These are phyloP conservation scores for Solanum tarapatanum DNA, from an alignment of 257 asterid species.

Conservation along the genomic window DNA sequence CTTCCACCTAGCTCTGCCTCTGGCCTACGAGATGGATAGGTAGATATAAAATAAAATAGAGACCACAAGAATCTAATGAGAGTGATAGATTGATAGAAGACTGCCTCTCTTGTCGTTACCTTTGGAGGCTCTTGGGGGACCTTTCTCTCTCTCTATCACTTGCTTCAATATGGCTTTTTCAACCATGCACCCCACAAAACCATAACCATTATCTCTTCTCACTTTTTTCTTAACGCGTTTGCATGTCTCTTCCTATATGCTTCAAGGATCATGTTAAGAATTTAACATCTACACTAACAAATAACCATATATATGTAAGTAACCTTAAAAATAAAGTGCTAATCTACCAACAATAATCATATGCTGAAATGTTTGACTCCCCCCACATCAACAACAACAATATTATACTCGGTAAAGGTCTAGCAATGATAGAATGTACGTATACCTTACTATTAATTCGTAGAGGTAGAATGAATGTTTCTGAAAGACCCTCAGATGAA, in stretches of 20 bases:
- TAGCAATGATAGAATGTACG: too few species aligned
- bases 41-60: neutral
- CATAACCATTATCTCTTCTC: neutral
- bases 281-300: neutral
- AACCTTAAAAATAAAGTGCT: neutral
- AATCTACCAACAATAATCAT: neutral
- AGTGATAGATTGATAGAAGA: constrained; percentile 11
- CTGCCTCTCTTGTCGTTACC: constrained; percentile 4
- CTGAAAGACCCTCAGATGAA: neutral
- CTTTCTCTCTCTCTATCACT: neutral
- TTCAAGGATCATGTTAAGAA: neutral
- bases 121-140: neutral
- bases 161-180: neutral
- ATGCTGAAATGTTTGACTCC: neutral
- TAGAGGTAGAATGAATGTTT: neutral
- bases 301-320: neutral
- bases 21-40: neutral
- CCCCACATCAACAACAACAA: neutral
- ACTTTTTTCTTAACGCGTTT: neutral
- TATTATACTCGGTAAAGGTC: too few species aligned
- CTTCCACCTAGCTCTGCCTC: too few species aligned
- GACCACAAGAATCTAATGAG: constrained; percentile 19
- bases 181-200: constrained; percentile 10
- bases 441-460: neutral
- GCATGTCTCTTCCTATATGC: neutral